These are phyloP conservation scores for Trichophyton schoenleinii DNA, from an alignment of 2,329 filamentous ascomycete species.

Conservation along the genomic window DNA sequence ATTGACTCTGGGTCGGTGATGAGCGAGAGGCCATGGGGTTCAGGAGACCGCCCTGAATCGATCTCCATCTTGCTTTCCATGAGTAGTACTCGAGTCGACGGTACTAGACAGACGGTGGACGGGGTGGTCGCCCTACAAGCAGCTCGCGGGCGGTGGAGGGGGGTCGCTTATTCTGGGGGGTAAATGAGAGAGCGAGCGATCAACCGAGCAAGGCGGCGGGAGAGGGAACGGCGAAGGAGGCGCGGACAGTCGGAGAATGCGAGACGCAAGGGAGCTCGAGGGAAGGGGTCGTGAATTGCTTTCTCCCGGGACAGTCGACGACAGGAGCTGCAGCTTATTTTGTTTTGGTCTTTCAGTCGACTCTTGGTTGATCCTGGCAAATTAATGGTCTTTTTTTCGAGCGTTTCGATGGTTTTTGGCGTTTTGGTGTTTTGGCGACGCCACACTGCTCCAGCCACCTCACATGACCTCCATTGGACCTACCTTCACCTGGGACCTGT, in stretches of 20 bases:
- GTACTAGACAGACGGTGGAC: not conserved
- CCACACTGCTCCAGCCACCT: not conserved
- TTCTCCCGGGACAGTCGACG: not conserved
- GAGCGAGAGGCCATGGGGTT: slow-evolving; percentile 62
- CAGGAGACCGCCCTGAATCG: slow-evolving; percentile 79
- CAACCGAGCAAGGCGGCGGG: too few relatives aligned
- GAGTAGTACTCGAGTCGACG: slow-evolving; percentile 1
- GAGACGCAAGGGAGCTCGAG: not conserved
- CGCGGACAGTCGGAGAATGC: not conserved
- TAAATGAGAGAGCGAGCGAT: not conserved
- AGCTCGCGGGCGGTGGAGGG: not conserved
- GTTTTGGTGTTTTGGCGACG: not conserved
- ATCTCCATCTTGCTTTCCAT: slow-evolving; percentile 98
- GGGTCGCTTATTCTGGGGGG: not conserved
- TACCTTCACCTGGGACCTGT: too few relatives aligned
- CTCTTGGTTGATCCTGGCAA: not conserved
- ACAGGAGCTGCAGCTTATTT: not conserved
- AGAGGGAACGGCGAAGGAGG: not conserved
- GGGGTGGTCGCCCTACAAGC: not conserved
- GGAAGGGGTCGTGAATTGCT: not conserved
- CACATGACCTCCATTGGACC: not conserved
- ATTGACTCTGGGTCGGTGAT: slow-evolving; percentile 76
- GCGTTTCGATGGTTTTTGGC: not conserved
- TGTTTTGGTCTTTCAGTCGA: not conserved
- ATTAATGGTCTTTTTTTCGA: not conserved